These are phyloP conservation scores for Parathielavia appendiculata DNA, from an alignment of 495 filamentous ascomycete genomes.

Conservation along the genomic window DNA sequence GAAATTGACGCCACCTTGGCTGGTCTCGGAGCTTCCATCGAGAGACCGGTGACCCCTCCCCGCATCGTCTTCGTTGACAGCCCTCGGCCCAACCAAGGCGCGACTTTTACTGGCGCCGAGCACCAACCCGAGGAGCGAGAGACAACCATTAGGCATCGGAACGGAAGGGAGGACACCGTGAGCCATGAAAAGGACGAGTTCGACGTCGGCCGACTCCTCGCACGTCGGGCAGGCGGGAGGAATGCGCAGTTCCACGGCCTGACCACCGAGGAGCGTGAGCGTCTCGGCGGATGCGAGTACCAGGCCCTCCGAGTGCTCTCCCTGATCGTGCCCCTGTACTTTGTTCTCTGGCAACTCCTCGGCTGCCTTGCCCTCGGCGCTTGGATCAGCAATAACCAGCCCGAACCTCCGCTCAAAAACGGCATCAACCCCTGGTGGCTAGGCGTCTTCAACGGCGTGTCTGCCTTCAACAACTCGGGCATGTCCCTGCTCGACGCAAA, in stretches of 20 bases:
- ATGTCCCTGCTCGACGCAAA: constrained; percentile 82
- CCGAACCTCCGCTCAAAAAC: constrained; percentile 55
- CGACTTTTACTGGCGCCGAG: constrained; percentile 12
- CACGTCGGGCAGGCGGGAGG: constrained; percentile 47
- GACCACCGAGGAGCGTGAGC: constrained; percentile 59
- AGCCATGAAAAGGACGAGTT: constrained; percentile 12
- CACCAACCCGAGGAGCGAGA: neutral
- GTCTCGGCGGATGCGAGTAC: constrained; percentile 76
- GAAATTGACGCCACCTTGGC: neutral
- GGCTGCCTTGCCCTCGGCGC: constrained; percentile 67
- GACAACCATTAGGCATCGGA: constrained; percentile 9
- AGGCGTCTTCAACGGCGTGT: constrained; percentile 66
- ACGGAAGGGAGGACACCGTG: neutral
- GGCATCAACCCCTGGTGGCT: constrained; percentile 62
- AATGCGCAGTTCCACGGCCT: constrained; percentile 72
- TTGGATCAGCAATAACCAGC: constrained; percentile 59
- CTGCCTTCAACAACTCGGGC: constrained; percentile 84
- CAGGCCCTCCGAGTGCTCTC: constrained; percentile 64
- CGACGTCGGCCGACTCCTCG: constrained; percentile 26
- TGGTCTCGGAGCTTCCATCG: neutral
- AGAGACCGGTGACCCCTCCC: neutral
- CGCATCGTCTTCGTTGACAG: constrained; percentile 27
- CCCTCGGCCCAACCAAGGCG: constrained; percentile 8
- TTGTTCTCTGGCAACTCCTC: constrained; percentile 64
- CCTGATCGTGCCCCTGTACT: constrained; percentile 69